Evolutionary conservation across 352 stramenopile species (phyloP).

Genomic region (Phytophthora pinifolia): DNA sequence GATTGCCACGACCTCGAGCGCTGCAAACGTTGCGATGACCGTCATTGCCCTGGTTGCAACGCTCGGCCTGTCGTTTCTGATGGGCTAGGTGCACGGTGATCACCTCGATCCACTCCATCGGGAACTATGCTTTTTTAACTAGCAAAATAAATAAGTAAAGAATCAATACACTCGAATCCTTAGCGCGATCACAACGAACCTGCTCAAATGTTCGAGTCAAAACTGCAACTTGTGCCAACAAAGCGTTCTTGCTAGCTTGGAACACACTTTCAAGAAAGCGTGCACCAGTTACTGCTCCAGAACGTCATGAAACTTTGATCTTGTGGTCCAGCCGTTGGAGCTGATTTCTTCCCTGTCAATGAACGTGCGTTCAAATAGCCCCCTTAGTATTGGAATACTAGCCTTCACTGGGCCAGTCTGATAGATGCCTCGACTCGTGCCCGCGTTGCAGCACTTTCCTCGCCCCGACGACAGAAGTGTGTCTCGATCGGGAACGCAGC

Average conservation of each 20-base stretch:
- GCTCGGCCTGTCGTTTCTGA: slow-evolving; percentile 14
- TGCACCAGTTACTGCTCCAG: no score
- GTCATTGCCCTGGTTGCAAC: slow-evolving; percentile 13
- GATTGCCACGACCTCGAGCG: slow-evolving; percentile 2
- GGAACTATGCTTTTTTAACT: background rate
- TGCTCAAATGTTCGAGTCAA: no score
- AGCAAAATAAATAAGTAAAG: no score
- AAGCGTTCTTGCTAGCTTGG: no score
- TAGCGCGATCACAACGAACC: no score
- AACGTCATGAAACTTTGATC: no score
- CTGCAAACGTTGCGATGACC: slow-evolving; percentile 7
- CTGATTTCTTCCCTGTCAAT: no score
- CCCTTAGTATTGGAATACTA: background rate
- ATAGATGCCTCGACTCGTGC: slow-evolving; percentile 21
- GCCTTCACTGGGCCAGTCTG: background rate
- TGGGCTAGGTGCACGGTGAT: slow-evolving; percentile 10
- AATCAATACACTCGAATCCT: no score
- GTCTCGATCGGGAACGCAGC: slow-evolving; percentile 17
- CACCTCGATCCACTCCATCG: background rate
- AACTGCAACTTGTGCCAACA: no score
- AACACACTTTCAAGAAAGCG: no score
- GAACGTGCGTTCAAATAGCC: background rate
- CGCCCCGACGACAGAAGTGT: slow-evolving; percentile 14
- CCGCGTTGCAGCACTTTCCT: slow-evolving; percentile 23
- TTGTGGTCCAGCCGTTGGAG: no score